phyloP scores from a whole-genome alignment of 805 yeast species.

The Spathaspora sp. region DNA sequence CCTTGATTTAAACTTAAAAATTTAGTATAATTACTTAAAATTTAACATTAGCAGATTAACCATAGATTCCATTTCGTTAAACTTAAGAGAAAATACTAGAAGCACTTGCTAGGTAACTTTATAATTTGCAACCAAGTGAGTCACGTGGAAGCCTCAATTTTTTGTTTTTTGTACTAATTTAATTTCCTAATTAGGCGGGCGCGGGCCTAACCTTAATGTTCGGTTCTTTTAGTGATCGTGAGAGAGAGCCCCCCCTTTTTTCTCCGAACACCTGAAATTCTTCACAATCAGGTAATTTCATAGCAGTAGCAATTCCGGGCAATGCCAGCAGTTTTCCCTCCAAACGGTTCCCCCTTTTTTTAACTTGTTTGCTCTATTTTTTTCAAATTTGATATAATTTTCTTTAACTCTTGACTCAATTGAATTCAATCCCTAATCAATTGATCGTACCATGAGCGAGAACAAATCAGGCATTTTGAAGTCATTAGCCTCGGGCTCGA shows the following conservation, averaged over 20 bases:
- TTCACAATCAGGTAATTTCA: background rate
- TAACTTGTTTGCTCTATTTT: background rate
- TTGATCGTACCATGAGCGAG: background rate
- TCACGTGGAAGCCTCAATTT: background rate
- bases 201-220: background rate
- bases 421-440: background rate
- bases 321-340: background rate
- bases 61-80: no score
- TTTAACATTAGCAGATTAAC: no score
- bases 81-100: background rate
- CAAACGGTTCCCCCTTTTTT: background rate
- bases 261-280: background rate
- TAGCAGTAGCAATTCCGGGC: background rate
- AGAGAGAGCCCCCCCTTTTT: background rate
- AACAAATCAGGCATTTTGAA: slow-evolving; percentile 14
- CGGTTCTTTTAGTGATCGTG: background rate
- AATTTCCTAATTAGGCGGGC: background rate
- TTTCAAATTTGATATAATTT: background rate
- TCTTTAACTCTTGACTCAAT: background rate
- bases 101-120: background rate
- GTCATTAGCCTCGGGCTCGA: slow-evolving; percentile 25
- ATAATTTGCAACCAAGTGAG: background rate
- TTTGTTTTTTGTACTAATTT: background rate
- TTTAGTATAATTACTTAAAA: no score
- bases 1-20: no score